Base-by-base conservation (phyloP, 148 eudicot genomes). In the Talinum fruticosum region DNA sequence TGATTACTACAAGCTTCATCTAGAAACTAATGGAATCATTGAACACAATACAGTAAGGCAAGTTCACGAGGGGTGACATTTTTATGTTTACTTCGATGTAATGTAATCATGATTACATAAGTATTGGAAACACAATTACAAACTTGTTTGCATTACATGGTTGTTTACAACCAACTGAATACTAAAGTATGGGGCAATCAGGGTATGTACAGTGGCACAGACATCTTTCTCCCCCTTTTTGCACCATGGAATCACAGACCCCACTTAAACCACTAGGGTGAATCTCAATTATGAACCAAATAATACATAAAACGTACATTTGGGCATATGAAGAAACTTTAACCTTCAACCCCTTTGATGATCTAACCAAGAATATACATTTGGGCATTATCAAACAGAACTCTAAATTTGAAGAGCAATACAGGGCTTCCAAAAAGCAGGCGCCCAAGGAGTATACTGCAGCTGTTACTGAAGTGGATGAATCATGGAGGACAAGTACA, bases 301-400 rank as follows among this genome's bases (percentile, higher is more conserved):
- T 51, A 19, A 0, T 51, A 51, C 57, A 51, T 21, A 51, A 51
- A 18, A 18, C 16, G 16, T 51, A 23, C 57, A 51, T n/a, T n/a
- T n/a, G n/a, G n/a, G n/a, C n/a, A n/a, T 19, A 15, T 18, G 47
- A 10, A 7, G 47, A 41, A 41, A 8, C 12, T 4, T 51, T 23
- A 51, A 19, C 54, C 54, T 49, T 49, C 54, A 49, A 49, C 6
- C 19, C n/a, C 23, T 19, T 51, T 14, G 7, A 34, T 15, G 14
- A n/a, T 29, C 68, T 14, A 75, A 72, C 29, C 12, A 1, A 66
- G 67, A 49, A 66, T 73, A 36, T 77, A 59, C 80, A 72, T 44
- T 71, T 47, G 64, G 66, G 47, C 61, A 10, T 21, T 32, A 51
- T 36, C 18, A 15, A 75, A 41, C 62, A 34, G 47, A 30, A 24